Percentiles rank a stretch among this genome's conserved stretches.
These are phyloP conservation scores for Entoloma clypeatum DNA, from an alignment of 1,284 basidiomycete genomes.

Conservation along the genomic window DNA sequence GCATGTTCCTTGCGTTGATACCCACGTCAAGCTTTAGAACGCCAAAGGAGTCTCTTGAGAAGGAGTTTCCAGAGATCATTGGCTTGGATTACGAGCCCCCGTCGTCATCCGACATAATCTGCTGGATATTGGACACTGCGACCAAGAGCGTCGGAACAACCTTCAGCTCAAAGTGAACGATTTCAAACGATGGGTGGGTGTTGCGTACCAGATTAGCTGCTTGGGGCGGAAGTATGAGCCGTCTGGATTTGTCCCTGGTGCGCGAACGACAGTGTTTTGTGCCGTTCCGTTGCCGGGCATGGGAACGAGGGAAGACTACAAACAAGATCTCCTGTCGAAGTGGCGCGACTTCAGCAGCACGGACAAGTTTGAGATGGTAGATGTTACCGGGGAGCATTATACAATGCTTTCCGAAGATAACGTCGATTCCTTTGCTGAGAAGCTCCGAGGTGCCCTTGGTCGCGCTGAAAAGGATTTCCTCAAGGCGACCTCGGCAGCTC, in stretches of 20 bases:
- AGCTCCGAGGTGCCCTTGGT: constrained; percentile 18
- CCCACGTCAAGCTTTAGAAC: constrained; percentile 16
- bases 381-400: constrained; percentile 33
- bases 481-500: not conserved
- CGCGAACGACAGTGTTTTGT: constrained; percentile 28
- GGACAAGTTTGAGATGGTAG: constrained; percentile 28
- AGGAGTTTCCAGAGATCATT: constrained; percentile 20
- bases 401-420: constrained; percentile 30
- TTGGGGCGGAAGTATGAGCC: constrained; percentile 27
- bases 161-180: constrained; percentile 25
- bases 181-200: constrained; percentile 27
- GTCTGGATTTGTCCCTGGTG: constrained; percentile 19
- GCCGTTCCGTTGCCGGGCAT: constrained; percentile 26
- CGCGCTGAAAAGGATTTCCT: constrained; percentile 15
- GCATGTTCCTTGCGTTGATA: constrained; percentile 30
- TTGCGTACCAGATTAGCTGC: constrained; percentile 26
- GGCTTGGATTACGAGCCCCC: constrained; percentile 20
- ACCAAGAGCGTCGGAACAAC: constrained; percentile 22
- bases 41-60: constrained; percentile 20
- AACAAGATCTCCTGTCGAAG: constrained; percentile 23
- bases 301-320: constrained; percentile 31
- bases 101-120: constrained; percentile 17
- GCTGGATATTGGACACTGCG: constrained; percentile 25
- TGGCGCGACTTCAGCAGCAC: constrained; percentile 22
- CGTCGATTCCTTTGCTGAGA: constrained; percentile 20